Evolutionary conservation across 2,329 filamentous ascomycete genomes (phyloP), one percentile per base, ranked within the genome.

Genomic region (Aspergillus sclerotialis): DNA sequence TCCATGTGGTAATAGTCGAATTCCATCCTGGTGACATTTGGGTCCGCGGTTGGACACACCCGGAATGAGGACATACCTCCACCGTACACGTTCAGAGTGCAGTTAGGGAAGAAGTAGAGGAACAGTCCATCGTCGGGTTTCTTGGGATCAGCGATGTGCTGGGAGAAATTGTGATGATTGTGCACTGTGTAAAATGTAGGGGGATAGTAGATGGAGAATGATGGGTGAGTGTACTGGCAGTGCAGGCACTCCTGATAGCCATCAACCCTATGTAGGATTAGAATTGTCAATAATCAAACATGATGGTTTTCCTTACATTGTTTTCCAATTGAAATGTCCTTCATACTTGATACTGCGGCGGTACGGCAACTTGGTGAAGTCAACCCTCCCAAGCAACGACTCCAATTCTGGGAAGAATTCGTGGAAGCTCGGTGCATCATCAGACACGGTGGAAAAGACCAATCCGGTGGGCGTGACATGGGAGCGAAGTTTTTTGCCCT

Each of bases 281-380:
- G 29, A 24, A 18, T 18, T 9, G 3, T 9, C 10, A 15, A 0
- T 12, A 5, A 14, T 9, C 19, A 1, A 3, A 11, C 10, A 5
- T 4, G 13, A 7, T n/a, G 11, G 4, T 26, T n/a, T 13, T 14
- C 14, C 45, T 37, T 52, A 68, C 71, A 75, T 75, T 1, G 72
- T 75, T 48, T 76, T 76, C 72, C 72, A 76, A 49, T 77, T 77
- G 58, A 76, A 76, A 0, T 63, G 61, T 3, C 73, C 73, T 32
- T 70, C 63, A 36, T 76, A 77, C n/a, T 63, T 65, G 42, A 76
- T 71, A 28, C 68, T 70, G 14, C 66, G 63, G 3, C 70, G 63
- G 42, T 74, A 61, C 0, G 71, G 71, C 2, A 74, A 57, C 35
- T 67, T 62, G 4, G 70, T 73, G 46, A 76, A 77, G 38, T 76